These are phyloP conservation scores for Cercospora berteroae DNA, from an alignment of 2,329 filamentous ascomycete genomes.

Conservation along the genomic window DNA sequence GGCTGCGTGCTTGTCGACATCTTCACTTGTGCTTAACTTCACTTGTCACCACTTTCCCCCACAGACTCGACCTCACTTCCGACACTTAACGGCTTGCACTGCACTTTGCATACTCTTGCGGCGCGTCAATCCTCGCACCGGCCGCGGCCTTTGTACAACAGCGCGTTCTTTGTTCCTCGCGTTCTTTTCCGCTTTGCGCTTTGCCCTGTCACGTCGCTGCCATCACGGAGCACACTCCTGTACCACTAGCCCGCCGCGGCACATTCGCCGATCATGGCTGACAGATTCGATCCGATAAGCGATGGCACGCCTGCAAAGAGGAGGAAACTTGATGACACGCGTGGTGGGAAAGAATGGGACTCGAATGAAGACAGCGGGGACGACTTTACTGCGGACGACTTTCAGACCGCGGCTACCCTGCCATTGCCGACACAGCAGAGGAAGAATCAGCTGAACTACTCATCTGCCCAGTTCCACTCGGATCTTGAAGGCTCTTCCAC, in stretches of 20 bases:
- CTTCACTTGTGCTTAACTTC: constrained; percentile 2
- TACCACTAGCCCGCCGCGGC: constrained; percentile 8
- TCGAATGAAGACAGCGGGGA: constrained; percentile 49
- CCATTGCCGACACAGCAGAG: constrained; percentile 29
- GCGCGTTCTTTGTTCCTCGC: constrained; percentile 4
- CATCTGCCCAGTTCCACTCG: constrained; percentile 24
- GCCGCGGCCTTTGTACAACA: background rate
- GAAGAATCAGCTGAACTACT: constrained; percentile 26
- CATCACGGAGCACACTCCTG: constrained; percentile 4
- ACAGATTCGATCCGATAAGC: constrained; percentile 37
- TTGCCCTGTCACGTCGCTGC: constrained; percentile 6
- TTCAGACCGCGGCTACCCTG: constrained; percentile 48
- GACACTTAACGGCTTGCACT: background rate
- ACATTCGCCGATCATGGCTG: constrained; percentile 27
- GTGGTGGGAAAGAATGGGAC: constrained; percentile 29
- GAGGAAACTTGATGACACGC: constrained; percentile 30
- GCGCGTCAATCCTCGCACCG: background rate
- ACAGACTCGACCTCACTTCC: background rate
- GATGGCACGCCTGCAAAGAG: constrained; percentile 38
- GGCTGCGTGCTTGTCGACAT: background rate
- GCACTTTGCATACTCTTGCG: background rate
- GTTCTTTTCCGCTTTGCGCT: constrained; percentile 10
- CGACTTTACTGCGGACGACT: constrained; percentile 50
- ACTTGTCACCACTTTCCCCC: background rate
- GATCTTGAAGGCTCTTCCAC: constrained; percentile 22